A percentile compares a stretch with the other conserved stretches of the same genome.
Evolutionary conservation across 371 early-diverging fungal species (phyloP).

Genomic region (Mortierella sp.): DNA sequence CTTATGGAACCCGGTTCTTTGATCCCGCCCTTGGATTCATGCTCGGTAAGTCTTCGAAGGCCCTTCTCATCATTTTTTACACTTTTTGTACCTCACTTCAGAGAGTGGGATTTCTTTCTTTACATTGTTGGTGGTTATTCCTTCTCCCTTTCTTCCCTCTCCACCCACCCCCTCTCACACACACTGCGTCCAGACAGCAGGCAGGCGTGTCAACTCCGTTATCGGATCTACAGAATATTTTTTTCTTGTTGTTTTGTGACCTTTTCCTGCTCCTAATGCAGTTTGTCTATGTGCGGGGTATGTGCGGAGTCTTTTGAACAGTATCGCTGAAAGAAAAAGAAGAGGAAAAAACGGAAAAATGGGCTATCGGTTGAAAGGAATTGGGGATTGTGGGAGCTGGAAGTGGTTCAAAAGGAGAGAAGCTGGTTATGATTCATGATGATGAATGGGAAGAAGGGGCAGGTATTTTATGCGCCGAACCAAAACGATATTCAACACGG

Average conservation of each 20-base stretch:
- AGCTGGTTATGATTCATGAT: slow-evolving; percentile 1
- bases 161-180: not conserved
- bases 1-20: slow-evolving; percentile 86
- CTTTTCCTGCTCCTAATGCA: not conserved
- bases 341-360: too few relatives aligned
- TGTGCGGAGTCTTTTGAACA: not conserved
- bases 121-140: not conserved
- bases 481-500: not conserved
- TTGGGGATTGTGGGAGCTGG: not conserved
- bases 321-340: not conserved
- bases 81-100: not conserved
- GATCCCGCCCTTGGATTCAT: slow-evolving; percentile 88
- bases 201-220: slow-evolving; percentile 4
- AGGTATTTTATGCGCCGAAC: slow-evolving; percentile 4
- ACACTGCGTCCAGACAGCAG: not conserved
- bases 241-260: slow-evolving; percentile 8
- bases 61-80: slow-evolving; percentile 13
- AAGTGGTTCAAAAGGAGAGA: not conserved
- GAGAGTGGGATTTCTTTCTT: not conserved
- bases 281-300: not conserved
- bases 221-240: slow-evolving; percentile 8
- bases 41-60: slow-evolving; percentile 79
- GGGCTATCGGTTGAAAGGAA: not conserved
- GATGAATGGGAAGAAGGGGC: not conserved
- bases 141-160: not conserved